These are phyloP conservation scores for Cokeromyces recurvatus DNA, from an alignment of 371 early-diverging fungal genomes.

Conservation along the genomic window DNA sequence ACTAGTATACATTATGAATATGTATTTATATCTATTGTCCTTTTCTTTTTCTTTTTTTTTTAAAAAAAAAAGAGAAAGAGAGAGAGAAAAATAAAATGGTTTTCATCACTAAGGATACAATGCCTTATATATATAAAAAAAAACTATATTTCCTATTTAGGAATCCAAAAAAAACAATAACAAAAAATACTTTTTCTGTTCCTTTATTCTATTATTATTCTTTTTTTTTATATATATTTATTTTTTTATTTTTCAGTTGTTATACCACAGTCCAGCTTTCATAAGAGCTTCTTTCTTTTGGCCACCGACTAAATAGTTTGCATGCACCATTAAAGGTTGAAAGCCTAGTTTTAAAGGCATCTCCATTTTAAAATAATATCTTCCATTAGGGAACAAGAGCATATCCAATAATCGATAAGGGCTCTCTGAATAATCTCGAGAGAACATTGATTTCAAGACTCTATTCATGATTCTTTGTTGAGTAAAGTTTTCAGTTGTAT, in stretches of 20 bases:
- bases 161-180: neutral
- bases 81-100: neutral
- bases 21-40: too few species aligned
- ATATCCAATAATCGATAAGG: constrained; percentile 14
- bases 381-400: constrained; percentile 20
- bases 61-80: neutral
- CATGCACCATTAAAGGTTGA: constrained; percentile 22
- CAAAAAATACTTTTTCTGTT: neutral
- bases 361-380: constrained; percentile 12
- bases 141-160: neutral
- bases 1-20: neutral
- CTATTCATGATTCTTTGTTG: constrained; percentile 24
- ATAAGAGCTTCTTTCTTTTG: constrained; percentile 9
- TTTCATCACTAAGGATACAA: too few species aligned
- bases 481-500: constrained; percentile 6
- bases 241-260: too few species aligned
- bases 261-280: constrained; percentile 21
- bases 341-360: constrained; percentile 7
- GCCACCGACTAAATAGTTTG: constrained; percentile 16
- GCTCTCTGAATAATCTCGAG: neutral
- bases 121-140: too few species aligned
- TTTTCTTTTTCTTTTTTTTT: too few species aligned
- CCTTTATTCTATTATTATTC: too few species aligned
- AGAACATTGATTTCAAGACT: constrained; percentile 5
- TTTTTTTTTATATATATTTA: too few species aligned